Conservation (phyloP, 331 rosid species). For the Pyrus hybrid region DNA sequence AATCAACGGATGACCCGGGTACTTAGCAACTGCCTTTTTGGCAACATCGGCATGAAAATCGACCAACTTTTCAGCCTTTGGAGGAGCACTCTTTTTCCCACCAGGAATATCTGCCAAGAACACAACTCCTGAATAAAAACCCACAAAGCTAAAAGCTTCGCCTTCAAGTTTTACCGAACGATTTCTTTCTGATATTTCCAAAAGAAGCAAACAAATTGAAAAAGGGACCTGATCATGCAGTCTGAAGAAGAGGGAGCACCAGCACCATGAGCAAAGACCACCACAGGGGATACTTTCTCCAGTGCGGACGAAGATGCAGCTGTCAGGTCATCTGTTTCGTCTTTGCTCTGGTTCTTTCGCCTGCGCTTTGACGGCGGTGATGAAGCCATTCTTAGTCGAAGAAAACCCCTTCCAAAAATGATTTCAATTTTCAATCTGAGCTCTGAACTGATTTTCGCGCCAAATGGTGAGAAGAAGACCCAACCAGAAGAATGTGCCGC, state of each 20-base stretch:
- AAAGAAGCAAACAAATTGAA: neutral
- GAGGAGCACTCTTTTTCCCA: conserved; percentile 70
- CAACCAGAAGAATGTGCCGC: neutral
- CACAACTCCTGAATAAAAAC: conserved; percentile 27
- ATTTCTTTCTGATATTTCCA: neutral
- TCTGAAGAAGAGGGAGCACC: conserved; percentile 90
- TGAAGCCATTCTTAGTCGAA: conserved; percentile 38
- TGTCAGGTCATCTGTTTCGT: conserved; percentile 15
- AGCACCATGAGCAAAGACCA: conserved; percentile 86
- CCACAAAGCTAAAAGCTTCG: neutral
- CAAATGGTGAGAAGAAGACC: conserved; percentile 8
- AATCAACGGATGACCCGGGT: conserved; percentile 67
- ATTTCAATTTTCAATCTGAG: neutral
- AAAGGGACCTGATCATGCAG: conserved; percentile 64
- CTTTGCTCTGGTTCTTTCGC: conserved; percentile 30
- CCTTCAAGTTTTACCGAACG: neutral
- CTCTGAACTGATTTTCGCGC: conserved; percentile 38
- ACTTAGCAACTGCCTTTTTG: conserved; percentile 45
- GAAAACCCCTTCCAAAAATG: neutral
- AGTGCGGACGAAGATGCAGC: conserved; percentile 16
- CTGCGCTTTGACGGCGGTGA: conserved; percentile 52
- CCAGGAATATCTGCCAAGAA: conserved; percentile 53
- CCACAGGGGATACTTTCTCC: conserved; percentile 52
- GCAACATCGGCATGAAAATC: conserved; percentile 57
- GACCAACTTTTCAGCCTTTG: conserved; percentile 87